Conservation (phyloP, 495 filamentous ascomycete species). For the Hypoxylon fragiforme region DNA sequence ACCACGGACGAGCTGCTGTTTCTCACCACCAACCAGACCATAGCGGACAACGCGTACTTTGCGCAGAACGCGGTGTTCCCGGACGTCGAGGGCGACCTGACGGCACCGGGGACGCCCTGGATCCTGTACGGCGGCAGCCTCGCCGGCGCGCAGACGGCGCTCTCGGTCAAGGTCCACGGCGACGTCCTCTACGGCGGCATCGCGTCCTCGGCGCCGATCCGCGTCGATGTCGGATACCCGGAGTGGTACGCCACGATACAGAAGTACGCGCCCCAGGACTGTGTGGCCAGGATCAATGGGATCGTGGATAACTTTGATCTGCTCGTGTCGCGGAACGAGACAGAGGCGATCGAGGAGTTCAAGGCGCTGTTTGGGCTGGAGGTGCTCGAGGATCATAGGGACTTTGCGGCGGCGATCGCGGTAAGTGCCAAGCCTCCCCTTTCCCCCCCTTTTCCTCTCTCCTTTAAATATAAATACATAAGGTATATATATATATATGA, state of each 20-base stretch:
- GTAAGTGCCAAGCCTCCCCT: slow-evolving; percentile 11
- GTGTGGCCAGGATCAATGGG: slow-evolving; percentile 47
- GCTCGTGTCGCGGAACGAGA: slow-evolving; percentile 40
- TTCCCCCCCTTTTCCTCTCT: no score
- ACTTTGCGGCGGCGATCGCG: slow-evolving; percentile 52
- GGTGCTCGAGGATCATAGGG: slow-evolving; percentile 42
- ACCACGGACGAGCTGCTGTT: slow-evolving; percentile 50
- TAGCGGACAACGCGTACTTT: slow-evolving; percentile 53
- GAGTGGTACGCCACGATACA: slow-evolving; percentile 42
- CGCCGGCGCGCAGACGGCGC: slow-evolving; percentile 48
- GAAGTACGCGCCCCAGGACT: slow-evolving; percentile 42
- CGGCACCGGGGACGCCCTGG: slow-evolving; percentile 46
- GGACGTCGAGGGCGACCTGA: slow-evolving; percentile 39
- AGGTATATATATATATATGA: no score
- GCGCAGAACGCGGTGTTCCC: slow-evolving; percentile 49
- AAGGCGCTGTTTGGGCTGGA: slow-evolving; percentile 50
- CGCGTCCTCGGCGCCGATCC: slow-evolving; percentile 44
- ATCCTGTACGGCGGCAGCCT: slow-evolving; percentile 52
- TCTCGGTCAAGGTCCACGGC: slow-evolving; percentile 46
- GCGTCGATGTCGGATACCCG: slow-evolving; percentile 42
- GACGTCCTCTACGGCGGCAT: slow-evolving; percentile 51
- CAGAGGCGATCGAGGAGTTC: slow-evolving; percentile 42
- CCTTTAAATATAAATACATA: no score
- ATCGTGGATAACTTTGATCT: slow-evolving; percentile 51
- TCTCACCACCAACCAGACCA: slow-evolving; percentile 52